A percentile compares a stretch with the other conserved stretches of the same genome.
phyloP scores from a whole-genome alignment of 2,329 filamentous ascomycete species.

The Penicillium sp. region DNA sequence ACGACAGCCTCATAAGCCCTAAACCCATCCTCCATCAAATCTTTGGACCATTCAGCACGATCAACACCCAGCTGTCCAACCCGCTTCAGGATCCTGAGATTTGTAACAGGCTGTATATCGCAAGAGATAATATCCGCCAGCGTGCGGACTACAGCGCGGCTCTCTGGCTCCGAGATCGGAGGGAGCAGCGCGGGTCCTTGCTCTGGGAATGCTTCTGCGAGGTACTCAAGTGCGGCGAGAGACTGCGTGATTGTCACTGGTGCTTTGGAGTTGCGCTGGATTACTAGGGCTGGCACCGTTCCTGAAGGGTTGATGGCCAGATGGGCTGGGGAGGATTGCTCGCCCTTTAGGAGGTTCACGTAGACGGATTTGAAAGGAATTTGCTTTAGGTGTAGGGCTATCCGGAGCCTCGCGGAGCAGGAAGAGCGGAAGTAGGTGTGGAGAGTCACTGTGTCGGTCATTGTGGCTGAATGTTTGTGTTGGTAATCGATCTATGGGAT shows the following conservation, averaged over 20 bases:
- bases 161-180: constrained; percentile 41
- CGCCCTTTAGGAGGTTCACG: constrained; percentile 56
- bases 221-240: constrained; percentile 61
- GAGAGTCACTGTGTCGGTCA: constrained; percentile 39
- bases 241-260: constrained; percentile 55
- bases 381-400: constrained; percentile 57
- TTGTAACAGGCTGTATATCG: constrained; percentile 63
- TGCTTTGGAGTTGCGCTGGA: constrained; percentile 27
- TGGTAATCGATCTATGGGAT: neutral
- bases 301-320: constrained; percentile 54
- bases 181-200: constrained; percentile 51
- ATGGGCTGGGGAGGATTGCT: constrained; percentile 52
- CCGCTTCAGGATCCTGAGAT: constrained; percentile 54
- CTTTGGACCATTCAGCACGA: constrained; percentile 52
- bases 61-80: constrained; percentile 49
- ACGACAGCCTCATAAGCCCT: constrained; percentile 55
- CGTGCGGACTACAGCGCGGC: constrained; percentile 54
- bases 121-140: constrained; percentile 56
- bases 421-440: constrained; percentile 65
- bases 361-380: constrained; percentile 50
- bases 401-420: constrained; percentile 62
- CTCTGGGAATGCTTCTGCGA: constrained; percentile 56
- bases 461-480: constrained; percentile 11
- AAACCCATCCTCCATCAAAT: constrained; percentile 56
- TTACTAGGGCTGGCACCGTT: constrained; percentile 56